Conservation (phyloP, 2,329 filamentous ascomycete species). For the Fusarium longipes region DNA sequence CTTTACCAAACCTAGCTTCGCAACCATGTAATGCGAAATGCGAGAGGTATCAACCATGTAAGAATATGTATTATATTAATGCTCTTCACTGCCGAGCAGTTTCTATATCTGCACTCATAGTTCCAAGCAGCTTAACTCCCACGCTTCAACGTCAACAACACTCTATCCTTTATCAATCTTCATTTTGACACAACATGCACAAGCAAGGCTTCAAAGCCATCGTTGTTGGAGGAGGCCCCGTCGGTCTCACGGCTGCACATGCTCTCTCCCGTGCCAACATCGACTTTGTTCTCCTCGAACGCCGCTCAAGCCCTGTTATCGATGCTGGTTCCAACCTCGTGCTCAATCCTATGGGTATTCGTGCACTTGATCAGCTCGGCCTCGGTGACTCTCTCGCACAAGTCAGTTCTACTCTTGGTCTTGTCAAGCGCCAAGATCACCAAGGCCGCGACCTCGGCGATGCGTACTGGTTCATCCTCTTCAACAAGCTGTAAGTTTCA, state of each 20-base stretch:
- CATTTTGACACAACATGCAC: not conserved
- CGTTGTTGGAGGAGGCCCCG: slow-evolving; percentile 46
- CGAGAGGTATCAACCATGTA: not conserved
- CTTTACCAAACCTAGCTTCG: not conserved
- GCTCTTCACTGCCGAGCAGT: not conserved
- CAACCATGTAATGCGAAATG: not conserved
- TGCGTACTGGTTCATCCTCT: slow-evolving; percentile 36
- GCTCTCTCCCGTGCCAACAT: slow-evolving; percentile 47
- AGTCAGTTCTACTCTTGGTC: slow-evolving; percentile 38
- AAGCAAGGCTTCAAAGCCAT: slow-evolving; percentile 36
- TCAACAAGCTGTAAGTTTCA: slow-evolving; percentile 42
- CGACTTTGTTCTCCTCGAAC: slow-evolving; percentile 55
- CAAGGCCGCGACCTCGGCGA: slow-evolving; percentile 45
- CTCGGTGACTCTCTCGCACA: slow-evolving; percentile 39
- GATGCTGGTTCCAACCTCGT: slow-evolving; percentile 50
- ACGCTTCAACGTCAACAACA: not conserved
- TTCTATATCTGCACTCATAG: not conserved
- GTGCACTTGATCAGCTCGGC: slow-evolving; percentile 51
- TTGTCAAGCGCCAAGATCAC: slow-evolving; percentile 42
- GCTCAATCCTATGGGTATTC: slow-evolving; percentile 46
- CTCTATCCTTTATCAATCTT: not conserved
- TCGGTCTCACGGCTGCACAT: slow-evolving; percentile 46
- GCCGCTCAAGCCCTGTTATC: slow-evolving; percentile 42
- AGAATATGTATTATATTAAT: not conserved
- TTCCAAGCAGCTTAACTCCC: not conserved